Percentiles rank a stretch among this genome's conserved stretches.
phyloP scores from a whole-genome alignment of 768 basidiomycete species.

The Boletus subcaerulescens region DNA sequence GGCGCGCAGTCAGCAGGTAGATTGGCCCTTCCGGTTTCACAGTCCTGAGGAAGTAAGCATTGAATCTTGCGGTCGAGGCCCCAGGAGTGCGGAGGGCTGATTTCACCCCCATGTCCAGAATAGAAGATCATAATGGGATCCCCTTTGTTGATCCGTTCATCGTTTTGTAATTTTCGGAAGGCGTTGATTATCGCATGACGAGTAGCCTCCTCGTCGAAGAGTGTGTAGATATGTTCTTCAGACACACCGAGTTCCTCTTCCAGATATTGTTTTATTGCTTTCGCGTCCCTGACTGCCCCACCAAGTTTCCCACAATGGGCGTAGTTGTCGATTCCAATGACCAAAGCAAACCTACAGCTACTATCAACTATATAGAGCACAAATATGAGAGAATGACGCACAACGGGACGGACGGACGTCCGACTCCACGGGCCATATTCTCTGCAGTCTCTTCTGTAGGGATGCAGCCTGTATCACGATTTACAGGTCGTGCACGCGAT shows the following conservation, averaged over 20 bases:
- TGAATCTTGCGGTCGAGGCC: conserved; percentile 2
- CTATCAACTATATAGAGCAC: too few species aligned
- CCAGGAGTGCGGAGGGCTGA: conserved; percentile 29
- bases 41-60: conserved; percentile 34
- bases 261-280: conserved; percentile 36
- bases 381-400: neutral
- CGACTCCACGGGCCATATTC: neutral
- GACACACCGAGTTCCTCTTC: conserved; percentile 30
- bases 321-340: conserved; percentile 46
- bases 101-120: conserved; percentile 43
- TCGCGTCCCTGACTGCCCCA: conserved; percentile 34
- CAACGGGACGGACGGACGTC: neutral
- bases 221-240: conserved; percentile 31
- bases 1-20: conserved; percentile 7
- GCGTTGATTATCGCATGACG: conserved; percentile 33
- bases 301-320: conserved; percentile 23
- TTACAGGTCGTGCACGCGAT: too few species aligned
- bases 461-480: too few species aligned
- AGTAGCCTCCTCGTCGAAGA: conserved; percentile 38
- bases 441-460: too few species aligned
- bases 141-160: conserved; percentile 27
- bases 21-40: neutral
- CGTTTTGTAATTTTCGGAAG: conserved; percentile 20
- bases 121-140: conserved; percentile 43
- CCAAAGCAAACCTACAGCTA: conserved; percentile 33